Evolutionary conservation across 2,329 filamentous ascomycete genomes (phyloP).

Genomic region (Elsinoe perseae): DNA sequence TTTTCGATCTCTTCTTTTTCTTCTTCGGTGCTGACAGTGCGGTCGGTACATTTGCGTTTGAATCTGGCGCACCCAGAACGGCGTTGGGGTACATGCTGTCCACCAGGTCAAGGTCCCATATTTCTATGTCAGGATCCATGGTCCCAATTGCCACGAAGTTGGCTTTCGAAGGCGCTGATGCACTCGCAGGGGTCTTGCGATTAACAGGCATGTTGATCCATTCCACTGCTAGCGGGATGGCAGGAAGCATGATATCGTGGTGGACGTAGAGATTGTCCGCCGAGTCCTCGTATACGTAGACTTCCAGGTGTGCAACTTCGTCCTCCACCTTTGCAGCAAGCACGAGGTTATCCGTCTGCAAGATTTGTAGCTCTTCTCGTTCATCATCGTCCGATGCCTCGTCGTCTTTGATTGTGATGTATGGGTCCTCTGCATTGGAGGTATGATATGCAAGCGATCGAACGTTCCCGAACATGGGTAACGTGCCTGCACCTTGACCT

Average conservation of each 20-base stretch:
- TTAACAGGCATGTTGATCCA: conserved; percentile 92
- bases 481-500: conserved; percentile 53
- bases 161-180: conserved; percentile 45
- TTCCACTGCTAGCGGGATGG: conserved; percentile 89
- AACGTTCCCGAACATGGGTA: conserved; percentile 92
- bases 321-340: conserved; percentile 92
- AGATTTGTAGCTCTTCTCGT: conserved; percentile 83
- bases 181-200: conserved; percentile 39
- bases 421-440: conserved; percentile 89
- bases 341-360: conserved; percentile 87
- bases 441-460: conserved; percentile 91
- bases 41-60: conserved; percentile 20
- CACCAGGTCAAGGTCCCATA: conserved; percentile 93
- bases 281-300: conserved; percentile 94
- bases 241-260: conserved; percentile 98
- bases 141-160: conserved; percentile 95
- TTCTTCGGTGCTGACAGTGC: conserved; percentile 53
- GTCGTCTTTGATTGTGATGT: conserved; percentile 75
- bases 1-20: conserved; percentile 84
- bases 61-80: conserved; percentile 69
- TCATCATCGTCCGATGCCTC: conserved; percentile 69
- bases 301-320: conserved; percentile 90
- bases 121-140: conserved; percentile 96
- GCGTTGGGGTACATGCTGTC: conserved; percentile 98
- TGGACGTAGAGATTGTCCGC: conserved; percentile 97